Conservation (phyloP, 805 yeast species). For the Ogataea methanolica region DNA sequence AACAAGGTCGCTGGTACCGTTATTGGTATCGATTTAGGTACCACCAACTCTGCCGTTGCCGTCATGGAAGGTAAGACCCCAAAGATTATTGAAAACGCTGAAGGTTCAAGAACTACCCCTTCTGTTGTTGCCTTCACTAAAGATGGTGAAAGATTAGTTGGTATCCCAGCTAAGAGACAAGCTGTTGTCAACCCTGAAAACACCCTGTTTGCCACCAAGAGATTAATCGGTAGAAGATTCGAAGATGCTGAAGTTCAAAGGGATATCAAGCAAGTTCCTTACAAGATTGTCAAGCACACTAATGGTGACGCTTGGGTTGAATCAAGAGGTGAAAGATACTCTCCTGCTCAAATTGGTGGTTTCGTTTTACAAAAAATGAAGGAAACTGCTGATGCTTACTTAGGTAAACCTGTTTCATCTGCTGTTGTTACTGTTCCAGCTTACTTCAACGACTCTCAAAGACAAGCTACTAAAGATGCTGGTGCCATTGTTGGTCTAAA, state of each 20-base stretch:
- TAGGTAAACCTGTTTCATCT: conserved; percentile 81
- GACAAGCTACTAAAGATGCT: conserved; percentile 95
- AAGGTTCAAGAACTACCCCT: conserved; percentile 78
- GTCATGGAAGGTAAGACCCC: conserved; percentile 61
- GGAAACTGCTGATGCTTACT: conserved; percentile 93
- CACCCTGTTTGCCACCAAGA: conserved; percentile 77
- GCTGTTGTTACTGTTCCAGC: conserved; percentile 93
- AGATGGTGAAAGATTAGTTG: conserved; percentile 48
- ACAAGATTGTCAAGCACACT: conserved; percentile 49
- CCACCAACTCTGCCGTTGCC: conserved; percentile 86
- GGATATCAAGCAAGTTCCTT: conserved; percentile 61
- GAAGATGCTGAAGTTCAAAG: conserved; percentile 66
- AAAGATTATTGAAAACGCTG: conserved; percentile 67
- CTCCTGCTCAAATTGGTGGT: conserved; percentile 74
- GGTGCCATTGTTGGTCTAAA: conserved; percentile 96
- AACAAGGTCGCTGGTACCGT: conserved; percentile 41
- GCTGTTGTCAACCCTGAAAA: conserved; percentile 70
- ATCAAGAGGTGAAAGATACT: conserved; percentile 40
- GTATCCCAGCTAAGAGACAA: conserved; percentile 73
- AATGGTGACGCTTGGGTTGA: conserved; percentile 72
- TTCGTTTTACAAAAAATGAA: conserved; percentile 88
- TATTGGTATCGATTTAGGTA: conserved; percentile 79
- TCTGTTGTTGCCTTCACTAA: conserved; percentile 67
- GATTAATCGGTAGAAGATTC: conserved; percentile 72
- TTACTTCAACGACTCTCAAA: conserved; percentile 85